Conservation (phyloP, 371 early-diverging fungal genomes). For the Sporodiniella umbellata region DNA sequence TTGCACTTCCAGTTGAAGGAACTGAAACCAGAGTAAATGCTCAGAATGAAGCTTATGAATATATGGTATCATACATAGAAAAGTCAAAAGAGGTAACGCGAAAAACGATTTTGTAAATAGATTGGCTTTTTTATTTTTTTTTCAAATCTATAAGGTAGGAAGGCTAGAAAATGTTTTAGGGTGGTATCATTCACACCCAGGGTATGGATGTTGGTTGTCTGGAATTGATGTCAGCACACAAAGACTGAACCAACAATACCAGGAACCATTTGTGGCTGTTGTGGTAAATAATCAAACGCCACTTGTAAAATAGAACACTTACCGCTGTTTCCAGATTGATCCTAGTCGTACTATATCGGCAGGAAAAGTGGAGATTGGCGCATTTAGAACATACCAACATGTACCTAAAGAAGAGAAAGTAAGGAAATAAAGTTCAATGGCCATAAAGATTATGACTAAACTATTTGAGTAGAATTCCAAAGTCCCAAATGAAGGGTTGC, state of each 20-base stretch:
- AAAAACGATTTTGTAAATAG: too few relatives aligned
- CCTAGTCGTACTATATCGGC: constrained; percentile 95
- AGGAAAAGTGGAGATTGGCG: constrained; percentile 96
- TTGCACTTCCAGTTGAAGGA: constrained; percentile 97
- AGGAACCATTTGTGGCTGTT: constrained; percentile 95
- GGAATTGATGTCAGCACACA: constrained; percentile 98
- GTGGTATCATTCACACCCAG: constrained; percentile 99
- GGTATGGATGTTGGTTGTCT: constrained; percentile 98
- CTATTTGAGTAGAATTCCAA: constrained; percentile 62
- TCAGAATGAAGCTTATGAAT: constrained; percentile 91
- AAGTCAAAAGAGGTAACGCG: constrained; percentile 83
- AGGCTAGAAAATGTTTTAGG: constrained; percentile 93
- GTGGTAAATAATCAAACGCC: constrained; percentile 63
- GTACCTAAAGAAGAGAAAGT: too few relatives aligned
- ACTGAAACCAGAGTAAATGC: constrained; percentile 99
- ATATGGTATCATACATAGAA: constrained; percentile 92
- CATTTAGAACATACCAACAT: constrained; percentile 94
- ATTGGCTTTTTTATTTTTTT: too few relatives aligned
- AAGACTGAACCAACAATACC: constrained; percentile 90
- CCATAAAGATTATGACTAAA: too few relatives aligned
- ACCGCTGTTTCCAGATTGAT: constrained; percentile 70
- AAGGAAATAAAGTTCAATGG: too few relatives aligned
- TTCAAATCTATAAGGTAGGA: too few relatives aligned
- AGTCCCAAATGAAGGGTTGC: constrained; percentile 70
- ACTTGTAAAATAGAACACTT: background rate